A percentile compares a stretch with the other conserved stretches of the same genome.
Evolutionary conservation across 192 early-diverging fungal species (phyloP).

Genomic region (Rhizoclosmatium globosum): DNA sequence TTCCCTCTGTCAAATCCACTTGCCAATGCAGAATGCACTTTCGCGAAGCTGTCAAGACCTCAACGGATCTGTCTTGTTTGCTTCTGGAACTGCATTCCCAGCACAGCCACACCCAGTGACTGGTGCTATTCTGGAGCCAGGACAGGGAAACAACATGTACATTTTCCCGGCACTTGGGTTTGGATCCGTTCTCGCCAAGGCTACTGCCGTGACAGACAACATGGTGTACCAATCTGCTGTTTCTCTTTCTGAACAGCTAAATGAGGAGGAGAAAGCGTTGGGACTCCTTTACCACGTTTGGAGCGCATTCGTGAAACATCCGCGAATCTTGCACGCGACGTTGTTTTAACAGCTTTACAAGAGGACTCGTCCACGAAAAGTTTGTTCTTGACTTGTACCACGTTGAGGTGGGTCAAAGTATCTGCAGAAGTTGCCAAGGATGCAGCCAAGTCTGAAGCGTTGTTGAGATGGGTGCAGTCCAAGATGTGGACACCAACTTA

Average conservation of each 20-base stretch:
- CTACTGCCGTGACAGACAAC: slow-evolving; percentile 74
- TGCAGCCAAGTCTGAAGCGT: not conserved
- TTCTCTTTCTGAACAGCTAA: slow-evolving; percentile 80
- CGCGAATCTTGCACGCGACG: slow-evolving; percentile 81
- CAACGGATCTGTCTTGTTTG: slow-evolving; percentile 93
- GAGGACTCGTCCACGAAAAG: slow-evolving; percentile 44
- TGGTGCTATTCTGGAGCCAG: slow-evolving; percentile 58
- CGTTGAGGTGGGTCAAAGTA: not conserved
- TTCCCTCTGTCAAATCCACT: slow-evolving; percentile 88
- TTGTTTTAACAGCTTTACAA: slow-evolving; percentile 61
- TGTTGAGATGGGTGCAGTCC: slow-evolving; percentile 33
- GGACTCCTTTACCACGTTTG: slow-evolving; percentile 83
- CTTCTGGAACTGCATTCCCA: slow-evolving; percentile 95
- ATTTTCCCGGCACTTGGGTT: slow-evolving; percentile 96
- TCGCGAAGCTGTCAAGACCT: slow-evolving; percentile 87
- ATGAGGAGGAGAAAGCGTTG: slow-evolving; percentile 68
- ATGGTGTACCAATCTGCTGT: slow-evolving; percentile 86
- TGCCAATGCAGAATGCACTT: slow-evolving; percentile 94
- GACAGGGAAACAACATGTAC: slow-evolving; percentile 94
- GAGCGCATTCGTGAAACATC: slow-evolving; percentile 87
- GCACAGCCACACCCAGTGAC: slow-evolving; percentile 71
- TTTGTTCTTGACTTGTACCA: slow-evolving; percentile 30
- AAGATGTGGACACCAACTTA: slow-evolving; percentile 45
- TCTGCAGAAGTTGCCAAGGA: not conserved
- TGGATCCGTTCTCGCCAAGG: slow-evolving; percentile 79